A percentile compares a stretch with the other conserved stretches of the same genome.
These are phyloP conservation scores for Tulasnella sp. DNA, from an alignment of 768 basidiomycete genomes.

Conservation along the genomic window DNA sequence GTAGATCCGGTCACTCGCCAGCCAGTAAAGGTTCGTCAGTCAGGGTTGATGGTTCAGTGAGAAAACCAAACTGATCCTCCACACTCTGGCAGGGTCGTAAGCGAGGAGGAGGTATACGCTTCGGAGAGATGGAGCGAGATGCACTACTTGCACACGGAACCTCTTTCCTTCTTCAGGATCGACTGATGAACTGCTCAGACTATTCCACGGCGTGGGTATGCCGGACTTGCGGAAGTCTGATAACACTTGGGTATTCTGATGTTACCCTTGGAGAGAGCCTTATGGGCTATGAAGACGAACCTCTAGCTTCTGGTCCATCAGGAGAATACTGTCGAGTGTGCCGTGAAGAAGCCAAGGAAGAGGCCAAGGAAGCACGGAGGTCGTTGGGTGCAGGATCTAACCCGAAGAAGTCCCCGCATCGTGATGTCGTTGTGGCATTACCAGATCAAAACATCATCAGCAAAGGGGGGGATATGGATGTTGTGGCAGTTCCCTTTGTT, in stretches of 20 bases:
- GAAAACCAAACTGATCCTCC: background rate
- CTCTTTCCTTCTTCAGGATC: constrained; percentile 94
- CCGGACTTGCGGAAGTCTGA: constrained; percentile 86
- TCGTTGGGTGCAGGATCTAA: constrained; percentile 43
- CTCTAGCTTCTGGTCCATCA: constrained; percentile 47
- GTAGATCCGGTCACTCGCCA: constrained; percentile 93
- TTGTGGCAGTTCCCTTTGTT: constrained; percentile 91
- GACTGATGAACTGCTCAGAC: constrained; percentile 99
- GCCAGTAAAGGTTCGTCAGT: constrained; percentile 71
- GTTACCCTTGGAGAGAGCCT: constrained; percentile 54
- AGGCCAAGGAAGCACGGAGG: constrained; percentile 47
- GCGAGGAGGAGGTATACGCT: constrained; percentile 95
- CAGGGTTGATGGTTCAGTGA: background rate
- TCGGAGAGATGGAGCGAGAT: constrained; percentile 99
- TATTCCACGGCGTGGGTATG: constrained; percentile 99
- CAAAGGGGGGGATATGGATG: constrained; percentile 78
- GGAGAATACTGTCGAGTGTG: constrained; percentile 97
- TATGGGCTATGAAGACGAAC: constrained; percentile 38
- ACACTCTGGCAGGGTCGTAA: constrained; percentile 64
- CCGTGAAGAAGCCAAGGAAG: constrained; percentile 49
- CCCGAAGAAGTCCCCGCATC: constrained; percentile 20
- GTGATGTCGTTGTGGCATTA: constrained; percentile 50
- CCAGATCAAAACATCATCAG: constrained; percentile 51
- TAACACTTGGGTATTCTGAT: constrained; percentile 93
- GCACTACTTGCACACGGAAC: constrained; percentile 98